Percentiles rank a stretch among this genome's conserved stretches.
Conservation (phyloP, 1,284 basidiomycete species). For the Hemileia vastatrix region DNA sequence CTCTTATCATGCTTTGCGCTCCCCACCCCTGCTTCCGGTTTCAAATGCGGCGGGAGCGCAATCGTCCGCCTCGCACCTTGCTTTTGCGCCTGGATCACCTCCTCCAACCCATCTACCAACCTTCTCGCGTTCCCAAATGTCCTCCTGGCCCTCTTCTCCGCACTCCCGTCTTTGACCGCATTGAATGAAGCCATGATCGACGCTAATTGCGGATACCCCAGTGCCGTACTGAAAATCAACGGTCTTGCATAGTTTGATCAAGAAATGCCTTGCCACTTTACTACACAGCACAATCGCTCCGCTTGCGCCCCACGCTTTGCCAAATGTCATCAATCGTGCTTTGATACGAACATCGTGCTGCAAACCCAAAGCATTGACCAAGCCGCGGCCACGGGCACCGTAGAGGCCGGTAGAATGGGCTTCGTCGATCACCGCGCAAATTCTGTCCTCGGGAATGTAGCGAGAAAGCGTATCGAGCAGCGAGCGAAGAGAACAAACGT, state of each 20-base stretch:
- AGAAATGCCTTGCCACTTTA: constrained; percentile 63
- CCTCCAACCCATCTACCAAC: too few relatives aligned
- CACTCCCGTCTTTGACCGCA: too few relatives aligned
- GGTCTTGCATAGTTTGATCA: constrained; percentile 88
- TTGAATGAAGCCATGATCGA: not conserved
- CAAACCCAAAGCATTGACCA: constrained; percentile 5
- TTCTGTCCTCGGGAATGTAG: not conserved
- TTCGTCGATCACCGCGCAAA: constrained; percentile 37
- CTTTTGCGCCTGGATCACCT: too few relatives aligned
- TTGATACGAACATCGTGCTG: constrained; percentile 25
- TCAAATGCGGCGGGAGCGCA: too few relatives aligned
- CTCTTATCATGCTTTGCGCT: too few relatives aligned
- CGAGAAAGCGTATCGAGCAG: too few relatives aligned
- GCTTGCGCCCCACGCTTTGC: constrained; percentile 29
- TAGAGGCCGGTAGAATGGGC: constrained; percentile 41
- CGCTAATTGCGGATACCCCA: constrained; percentile 60
- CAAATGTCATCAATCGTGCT: constrained; percentile 39
- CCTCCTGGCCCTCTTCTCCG: too few relatives aligned
- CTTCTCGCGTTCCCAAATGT: too few relatives aligned
- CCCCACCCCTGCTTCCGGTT: too few relatives aligned
- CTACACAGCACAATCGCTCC: constrained; percentile 69
- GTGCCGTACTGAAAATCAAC: constrained; percentile 76
- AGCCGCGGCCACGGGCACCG: constrained; percentile 25
- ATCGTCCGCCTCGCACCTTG: too few relatives aligned
- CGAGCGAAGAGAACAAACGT: constrained; percentile 31